phyloP scores from a whole-genome alignment of 805 yeast species.

The Metschnikowia peoriensis region DNA sequence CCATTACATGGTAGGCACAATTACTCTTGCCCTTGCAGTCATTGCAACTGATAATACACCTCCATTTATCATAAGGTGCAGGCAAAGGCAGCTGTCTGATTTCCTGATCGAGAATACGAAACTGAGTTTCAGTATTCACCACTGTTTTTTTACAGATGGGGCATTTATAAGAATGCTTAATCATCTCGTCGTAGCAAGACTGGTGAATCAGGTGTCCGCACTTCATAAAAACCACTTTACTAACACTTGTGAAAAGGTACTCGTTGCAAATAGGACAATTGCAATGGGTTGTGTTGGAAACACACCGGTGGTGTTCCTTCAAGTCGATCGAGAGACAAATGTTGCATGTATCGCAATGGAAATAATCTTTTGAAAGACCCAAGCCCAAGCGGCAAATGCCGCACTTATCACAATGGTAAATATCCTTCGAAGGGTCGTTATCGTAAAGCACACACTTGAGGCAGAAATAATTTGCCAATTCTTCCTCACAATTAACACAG shows the following conservation, averaged over 20 bases:
- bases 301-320: constrained; percentile 75
- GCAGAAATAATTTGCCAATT: constrained; percentile 77
- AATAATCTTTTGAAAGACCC: constrained; percentile 84
- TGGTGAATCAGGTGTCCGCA: constrained; percentile 96
- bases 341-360: constrained; percentile 87
- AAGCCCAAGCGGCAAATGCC: constrained; percentile 90
- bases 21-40: constrained; percentile 85
- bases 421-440: constrained; percentile 71
- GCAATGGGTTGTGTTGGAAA: constrained; percentile 83
- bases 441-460: constrained; percentile 77
- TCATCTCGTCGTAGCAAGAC: constrained; percentile 73
- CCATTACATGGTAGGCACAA: constrained; percentile 77
- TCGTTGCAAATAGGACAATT: constrained; percentile 94
- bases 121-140: constrained; percentile 83
- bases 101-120: constrained; percentile 82
- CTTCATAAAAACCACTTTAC: constrained; percentile 83
- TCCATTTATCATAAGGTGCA: constrained; percentile 73
- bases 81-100: constrained; percentile 76
- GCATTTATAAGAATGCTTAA: constrained; percentile 84
- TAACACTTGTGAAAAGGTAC: constrained; percentile 78
- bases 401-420: constrained; percentile 90
- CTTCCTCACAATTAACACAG: constrained; percentile 66
- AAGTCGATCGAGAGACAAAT: constrained; percentile 83
- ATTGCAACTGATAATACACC: constrained; percentile 72
- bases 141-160: constrained; percentile 87